Base-by-base conservation (phyloP, 2,329 filamentous ascomycete genomes). In the Fusarium avenaceum region DNA sequence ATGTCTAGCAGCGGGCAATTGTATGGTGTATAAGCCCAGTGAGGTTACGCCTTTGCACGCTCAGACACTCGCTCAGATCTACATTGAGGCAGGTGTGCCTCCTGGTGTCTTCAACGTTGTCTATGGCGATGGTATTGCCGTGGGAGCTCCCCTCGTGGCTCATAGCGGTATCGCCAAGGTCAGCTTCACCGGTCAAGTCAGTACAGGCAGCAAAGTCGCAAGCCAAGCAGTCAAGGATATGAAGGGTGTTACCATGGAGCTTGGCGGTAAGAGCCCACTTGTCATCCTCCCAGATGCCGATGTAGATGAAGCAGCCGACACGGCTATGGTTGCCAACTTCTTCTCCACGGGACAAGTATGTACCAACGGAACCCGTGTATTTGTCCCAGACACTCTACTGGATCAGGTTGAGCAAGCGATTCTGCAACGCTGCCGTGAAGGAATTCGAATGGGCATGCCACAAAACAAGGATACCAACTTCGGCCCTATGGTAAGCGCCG, bases 271-370 rank as follows among this genome's bases (percentile, higher is more conserved):
- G 81, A 93, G 90, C 63, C 92, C 93, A 1, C 83, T 93, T 42
- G 83, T 97, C 50, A 85, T 97, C 46, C 87, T 97, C 1, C 92
- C 92, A 1, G 93, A 96, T 74, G 92, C 91, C 17, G 88, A 93
- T 51, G 79, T 95, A 20, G 89, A 92, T 45, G 87, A 88, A 73
- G 94, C 94, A n/a, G 94, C 93, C 33, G 90, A 97, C 74, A 91
- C 92, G 30, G 93, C 93, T 67, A 94, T 97, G 91, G 93, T 96
- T 84, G 94, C 93, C 72, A 97, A 97, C 79, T 97, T 97, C 82
- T 97, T 92, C 84, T 94, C 91, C 70, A 92, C 92, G 0, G 94
- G 94, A 30, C 94, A 97, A 79, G 93, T 97, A 50, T 97, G 94
- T 85, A 97, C 94, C 50, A 97, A 97, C 77, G 94, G 94, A 49